Conservation (phyloP, 176 grass and related monocot species). For the Cymbopogon citratus region DNA sequence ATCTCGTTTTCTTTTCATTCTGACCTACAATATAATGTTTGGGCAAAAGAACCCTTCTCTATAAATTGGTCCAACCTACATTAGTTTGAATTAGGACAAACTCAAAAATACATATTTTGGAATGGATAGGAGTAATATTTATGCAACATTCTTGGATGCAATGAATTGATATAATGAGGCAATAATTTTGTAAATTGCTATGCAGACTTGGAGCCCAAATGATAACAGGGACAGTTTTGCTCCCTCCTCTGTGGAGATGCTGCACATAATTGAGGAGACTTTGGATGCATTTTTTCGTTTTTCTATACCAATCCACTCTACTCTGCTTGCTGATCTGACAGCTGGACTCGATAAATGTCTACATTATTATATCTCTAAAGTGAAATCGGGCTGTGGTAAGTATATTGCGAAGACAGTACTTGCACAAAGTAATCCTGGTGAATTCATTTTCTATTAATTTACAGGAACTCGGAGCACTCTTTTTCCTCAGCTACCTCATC, state of each 20-base stretch:
- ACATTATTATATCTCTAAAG: constrained; percentile 60
- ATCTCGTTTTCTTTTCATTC: constrained; percentile 21
- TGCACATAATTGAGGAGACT: constrained; percentile 57
- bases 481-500: constrained; percentile 63
- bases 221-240: constrained; percentile 50
- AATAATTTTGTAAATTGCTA: constrained; percentile 8
- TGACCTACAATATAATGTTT: too few relatives aligned
- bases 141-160: constrained; percentile 38
- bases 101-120: too few relatives aligned
- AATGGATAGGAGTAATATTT: too few relatives aligned
- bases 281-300: constrained; percentile 66
- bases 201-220: constrained; percentile 67
- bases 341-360: constrained; percentile 60
- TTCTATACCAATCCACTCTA: constrained; percentile 60
- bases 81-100: too few relatives aligned
- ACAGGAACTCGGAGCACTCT: constrained; percentile 54
- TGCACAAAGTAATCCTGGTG: background rate
- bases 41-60: too few relatives aligned
- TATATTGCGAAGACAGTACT: constrained; percentile 8
- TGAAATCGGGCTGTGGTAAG: constrained; percentile 75
- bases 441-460: constrained; percentile 20
- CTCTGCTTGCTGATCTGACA: constrained; percentile 60
- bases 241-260: constrained; percentile 63
- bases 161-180: background rate
- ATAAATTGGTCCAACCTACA: too few relatives aligned